These are phyloP conservation scores for Amaranthus hypochondriacus DNA, from an alignment of 148 eudicot genomes.

Conservation along the genomic window DNA sequence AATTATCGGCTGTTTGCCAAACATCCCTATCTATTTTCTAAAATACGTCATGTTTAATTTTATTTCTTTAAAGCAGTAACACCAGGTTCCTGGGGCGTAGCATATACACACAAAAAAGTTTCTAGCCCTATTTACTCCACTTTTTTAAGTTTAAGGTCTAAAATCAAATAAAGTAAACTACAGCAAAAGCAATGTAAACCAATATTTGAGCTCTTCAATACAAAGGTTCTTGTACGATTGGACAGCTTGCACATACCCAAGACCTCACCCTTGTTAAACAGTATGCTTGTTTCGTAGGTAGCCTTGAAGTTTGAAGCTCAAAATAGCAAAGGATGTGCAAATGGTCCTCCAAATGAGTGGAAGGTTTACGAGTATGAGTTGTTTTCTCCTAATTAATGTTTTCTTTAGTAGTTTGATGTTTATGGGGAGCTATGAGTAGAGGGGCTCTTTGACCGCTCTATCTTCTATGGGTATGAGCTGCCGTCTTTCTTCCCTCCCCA, in stretches of 20 bases:
- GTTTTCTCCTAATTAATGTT: neutral
- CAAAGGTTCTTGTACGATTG: no score
- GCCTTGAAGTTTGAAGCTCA: conserved; percentile 85
- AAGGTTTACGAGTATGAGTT: conserved; percentile 66
- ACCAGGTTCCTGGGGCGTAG: no score
- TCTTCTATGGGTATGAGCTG: neutral
- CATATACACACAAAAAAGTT: no score
- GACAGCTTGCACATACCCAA: no score
- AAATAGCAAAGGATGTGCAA: conserved; percentile 81
- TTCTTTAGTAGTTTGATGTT: conserved; percentile 1
- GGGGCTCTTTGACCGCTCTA: neutral
- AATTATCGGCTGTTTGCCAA: no score
- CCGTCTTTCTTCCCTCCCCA: no score
- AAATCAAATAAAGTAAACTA: no score
- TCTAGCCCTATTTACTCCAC: no score
- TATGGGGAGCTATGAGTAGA: no score
- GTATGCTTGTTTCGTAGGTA: conserved; percentile 34
- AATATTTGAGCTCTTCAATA: neutral
- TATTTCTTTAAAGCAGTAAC: neutral
- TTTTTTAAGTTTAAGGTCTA: no score
- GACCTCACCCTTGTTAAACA: no score
- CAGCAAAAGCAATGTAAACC: neutral
- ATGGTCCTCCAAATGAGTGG: conserved; percentile 96
- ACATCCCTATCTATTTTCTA: neutral
- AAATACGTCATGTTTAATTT: neutral